Percentiles rank a stretch among this genome's conserved stretches.
phyloP scores from a whole-genome alignment of 306 rosid genomes.

The Casuarina cunninghamiana region DNA sequence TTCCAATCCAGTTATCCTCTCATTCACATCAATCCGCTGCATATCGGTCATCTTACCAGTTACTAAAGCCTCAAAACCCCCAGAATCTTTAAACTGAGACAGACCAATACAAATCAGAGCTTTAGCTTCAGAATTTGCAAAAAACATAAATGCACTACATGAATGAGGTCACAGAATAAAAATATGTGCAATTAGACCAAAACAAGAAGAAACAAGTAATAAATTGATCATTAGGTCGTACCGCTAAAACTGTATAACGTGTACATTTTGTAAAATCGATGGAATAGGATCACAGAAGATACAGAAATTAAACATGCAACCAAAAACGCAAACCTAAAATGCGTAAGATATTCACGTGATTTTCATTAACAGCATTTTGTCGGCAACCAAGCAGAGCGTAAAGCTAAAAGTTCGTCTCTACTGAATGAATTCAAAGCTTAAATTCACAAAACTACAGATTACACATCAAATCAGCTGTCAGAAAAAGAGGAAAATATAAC shows the following conservation, averaged over 20 bases:
- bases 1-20: constrained; percentile 91
- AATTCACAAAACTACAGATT: not conserved
- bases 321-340: not conserved
- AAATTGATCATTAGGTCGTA: not conserved
- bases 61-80: constrained; percentile 86
- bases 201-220: not conserved
- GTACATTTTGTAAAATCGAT: not conserved
- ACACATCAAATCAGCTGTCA: not conserved
- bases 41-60: constrained; percentile 77
- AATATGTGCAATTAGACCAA: not conserved
- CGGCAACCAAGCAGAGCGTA: not conserved
- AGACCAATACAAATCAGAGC: constrained; percentile 24
- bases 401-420: constrained; percentile 4
- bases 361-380: not conserved
- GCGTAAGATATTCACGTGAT: not conserved
- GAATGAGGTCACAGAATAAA: not conserved
- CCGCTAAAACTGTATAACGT: not conserved
- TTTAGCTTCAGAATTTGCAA: constrained; percentile 9
- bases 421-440: not conserved
- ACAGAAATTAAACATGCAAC: not conserved
- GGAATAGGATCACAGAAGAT: not conserved
- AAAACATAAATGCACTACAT: not conserved
- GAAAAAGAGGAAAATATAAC: not conserved
- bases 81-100: constrained; percentile 91
- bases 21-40: constrained; percentile 87